These are phyloP conservation scores for Cynara cardunculus DNA, from an alignment of 129 eudicot species.

Conservation along the genomic window DNA sequence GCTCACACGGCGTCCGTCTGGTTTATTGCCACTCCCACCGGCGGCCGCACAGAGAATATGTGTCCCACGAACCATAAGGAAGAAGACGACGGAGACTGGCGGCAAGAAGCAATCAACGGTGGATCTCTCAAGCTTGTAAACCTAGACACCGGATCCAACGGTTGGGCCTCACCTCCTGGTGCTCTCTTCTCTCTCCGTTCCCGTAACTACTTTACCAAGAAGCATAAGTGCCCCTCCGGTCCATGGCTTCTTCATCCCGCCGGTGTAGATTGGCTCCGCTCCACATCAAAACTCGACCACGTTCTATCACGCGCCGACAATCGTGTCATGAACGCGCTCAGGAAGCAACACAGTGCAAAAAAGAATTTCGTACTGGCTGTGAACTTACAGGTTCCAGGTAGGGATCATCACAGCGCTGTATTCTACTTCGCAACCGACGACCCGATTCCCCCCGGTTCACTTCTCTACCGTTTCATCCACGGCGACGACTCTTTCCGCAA, in stretches of 20 bases:
- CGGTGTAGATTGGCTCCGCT: constrained; percentile 86
- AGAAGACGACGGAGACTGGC: constrained; percentile 43
- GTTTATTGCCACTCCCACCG: background rate
- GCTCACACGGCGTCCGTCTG: background rate
- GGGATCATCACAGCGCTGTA: constrained; percentile 75
- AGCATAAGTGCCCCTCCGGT: constrained; percentile 55
- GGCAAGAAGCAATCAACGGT: constrained; percentile 53
- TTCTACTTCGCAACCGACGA: constrained; percentile 77
- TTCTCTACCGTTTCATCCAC: constrained; percentile 62
- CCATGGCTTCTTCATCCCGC: constrained; percentile 63
- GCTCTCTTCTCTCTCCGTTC: constrained; percentile 62
- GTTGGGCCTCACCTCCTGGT: constrained; percentile 96
- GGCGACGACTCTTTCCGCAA: constrained; percentile 67
- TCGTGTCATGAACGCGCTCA: constrained; percentile 52
- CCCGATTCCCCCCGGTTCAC: constrained; percentile 47
- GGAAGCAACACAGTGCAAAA: constrained; percentile 28
- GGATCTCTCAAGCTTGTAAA: constrained; percentile 79
- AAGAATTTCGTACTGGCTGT: constrained; percentile 56
- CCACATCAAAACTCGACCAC: constrained; percentile 63
- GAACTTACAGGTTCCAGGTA: constrained; percentile 77
- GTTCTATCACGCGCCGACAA: constrained; percentile 65
- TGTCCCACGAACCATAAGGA: constrained; percentile 36
- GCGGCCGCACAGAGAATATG: constrained; percentile 25
- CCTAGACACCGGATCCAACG: constrained; percentile 71
- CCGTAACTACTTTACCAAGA: constrained; percentile 54